Conservation (phyloP, 139 green algal species). For the Ettlia oleoabundans region DNA sequence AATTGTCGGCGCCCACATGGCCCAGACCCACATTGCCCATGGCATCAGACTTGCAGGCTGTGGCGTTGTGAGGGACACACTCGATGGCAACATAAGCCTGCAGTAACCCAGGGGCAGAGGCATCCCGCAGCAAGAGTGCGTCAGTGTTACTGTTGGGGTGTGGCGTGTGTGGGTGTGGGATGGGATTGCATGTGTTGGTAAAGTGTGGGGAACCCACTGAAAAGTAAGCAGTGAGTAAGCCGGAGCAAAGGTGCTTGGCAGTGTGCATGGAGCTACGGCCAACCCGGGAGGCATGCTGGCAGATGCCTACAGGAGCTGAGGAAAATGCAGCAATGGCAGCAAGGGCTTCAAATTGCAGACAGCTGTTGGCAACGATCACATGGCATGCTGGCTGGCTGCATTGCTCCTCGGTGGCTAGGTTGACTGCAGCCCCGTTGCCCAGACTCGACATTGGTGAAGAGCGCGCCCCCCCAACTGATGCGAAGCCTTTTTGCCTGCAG, state of each 20-base stretch:
- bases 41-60: neutral
- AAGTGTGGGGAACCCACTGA: neutral
- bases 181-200: neutral
- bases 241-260: too few relatives aligned
- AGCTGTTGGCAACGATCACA: neutral
- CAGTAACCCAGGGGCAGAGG: neutral
- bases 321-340: neutral
- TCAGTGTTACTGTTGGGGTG: too few relatives aligned
- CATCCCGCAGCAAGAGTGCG: neutral
- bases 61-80: neutral
- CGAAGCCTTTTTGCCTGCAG: constrained; percentile 3
- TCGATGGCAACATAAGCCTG: constrained; percentile 20
- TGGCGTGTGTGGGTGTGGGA: too few relatives aligned
- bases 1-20: neutral
- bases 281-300: too few relatives aligned
- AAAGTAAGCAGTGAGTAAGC: too few relatives aligned
- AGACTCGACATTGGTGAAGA: neutral
- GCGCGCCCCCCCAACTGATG: neutral
- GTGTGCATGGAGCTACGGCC: too few relatives aligned
- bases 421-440: neutral
- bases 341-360: neutral
- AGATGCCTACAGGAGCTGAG: neutral
- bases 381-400: neutral
- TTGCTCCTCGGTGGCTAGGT: constrained; percentile 8
- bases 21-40: constrained; percentile 1